Conservation (phyloP, 345 rosid species). For the Citrus hindsii region DNA sequence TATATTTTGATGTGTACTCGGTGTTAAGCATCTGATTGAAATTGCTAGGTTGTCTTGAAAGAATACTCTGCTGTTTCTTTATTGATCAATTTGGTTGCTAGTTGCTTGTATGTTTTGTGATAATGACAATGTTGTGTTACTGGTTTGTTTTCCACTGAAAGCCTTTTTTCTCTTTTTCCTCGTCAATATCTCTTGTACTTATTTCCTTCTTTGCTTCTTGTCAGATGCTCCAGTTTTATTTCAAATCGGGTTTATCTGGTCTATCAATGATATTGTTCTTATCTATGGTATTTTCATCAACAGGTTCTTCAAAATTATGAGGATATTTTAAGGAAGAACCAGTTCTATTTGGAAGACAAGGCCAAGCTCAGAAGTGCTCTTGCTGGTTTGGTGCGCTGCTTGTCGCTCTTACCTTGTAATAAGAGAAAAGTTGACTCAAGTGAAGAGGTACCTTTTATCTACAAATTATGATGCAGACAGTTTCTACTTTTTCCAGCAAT, state of each 20-base stretch:
- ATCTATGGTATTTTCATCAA: slow-evolving; percentile 4
- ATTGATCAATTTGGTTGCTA: not conserved
- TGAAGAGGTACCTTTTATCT: slow-evolving; percentile 39
- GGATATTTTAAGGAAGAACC: slow-evolving; percentile 59
- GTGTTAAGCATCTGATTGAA: not conserved
- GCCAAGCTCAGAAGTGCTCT: slow-evolving; percentile 64
- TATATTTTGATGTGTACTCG: not conserved
- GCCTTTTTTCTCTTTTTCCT: not conserved
- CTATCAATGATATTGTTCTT: not conserved
- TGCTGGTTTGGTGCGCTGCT: slow-evolving; percentile 69
- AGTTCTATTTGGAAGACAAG: slow-evolving; percentile 65
- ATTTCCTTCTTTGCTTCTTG: not conserved
- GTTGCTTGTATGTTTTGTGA: not conserved
- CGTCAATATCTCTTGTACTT: not conserved
- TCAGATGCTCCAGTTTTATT: not conserved
- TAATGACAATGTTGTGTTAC: not conserved
- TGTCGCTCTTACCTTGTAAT: slow-evolving; percentile 57
- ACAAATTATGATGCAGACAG: not conserved
- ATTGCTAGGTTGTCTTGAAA: slow-evolving; percentile 1
- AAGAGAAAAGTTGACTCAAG: slow-evolving; percentile 29
- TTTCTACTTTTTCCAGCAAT: not conserved
- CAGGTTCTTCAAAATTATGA: slow-evolving; percentile 84
- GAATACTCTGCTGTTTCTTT: not conserved
- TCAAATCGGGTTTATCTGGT: not conserved
- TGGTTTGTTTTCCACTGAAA: not conserved